A percentile compares a stretch with the other conserved stretches of the same genome.
phyloP scores from a whole-genome alignment of 1,284 basidiomycete species.

The Testicularia cyperi region DNA sequence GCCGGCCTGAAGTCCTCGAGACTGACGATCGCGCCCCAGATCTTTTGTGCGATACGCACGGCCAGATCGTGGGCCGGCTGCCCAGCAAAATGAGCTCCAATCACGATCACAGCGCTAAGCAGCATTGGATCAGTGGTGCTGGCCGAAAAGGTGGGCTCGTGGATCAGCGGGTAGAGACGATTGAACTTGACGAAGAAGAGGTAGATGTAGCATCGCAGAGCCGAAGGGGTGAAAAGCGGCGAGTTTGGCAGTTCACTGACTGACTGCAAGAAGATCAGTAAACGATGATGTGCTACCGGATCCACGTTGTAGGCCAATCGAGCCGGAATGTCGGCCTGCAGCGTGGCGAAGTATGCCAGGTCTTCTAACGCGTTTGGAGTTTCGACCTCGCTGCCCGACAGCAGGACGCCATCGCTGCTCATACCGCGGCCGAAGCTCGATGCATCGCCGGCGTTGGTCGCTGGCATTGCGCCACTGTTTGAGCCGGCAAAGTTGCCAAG shows the following conservation, averaged over 20 bases:
- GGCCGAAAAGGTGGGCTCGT: constrained; percentile 43
- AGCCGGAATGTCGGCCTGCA: constrained; percentile 42
- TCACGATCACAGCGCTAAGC: constrained; percentile 43
- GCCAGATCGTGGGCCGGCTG: constrained; percentile 42
- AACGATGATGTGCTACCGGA: constrained; percentile 27
- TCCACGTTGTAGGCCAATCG: constrained; percentile 38
- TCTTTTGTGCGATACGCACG: constrained; percentile 40
- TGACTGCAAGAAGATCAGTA: constrained; percentile 43
- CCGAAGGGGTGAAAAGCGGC: constrained; percentile 40
- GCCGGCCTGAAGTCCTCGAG: constrained; percentile 48
- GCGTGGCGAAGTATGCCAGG: constrained; percentile 43
- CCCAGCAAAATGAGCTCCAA: constrained; percentile 45
- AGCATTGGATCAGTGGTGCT: constrained; percentile 45
- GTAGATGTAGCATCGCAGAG: constrained; percentile 42
- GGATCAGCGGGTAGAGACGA: constrained; percentile 41
- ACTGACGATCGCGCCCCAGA: constrained; percentile 47
- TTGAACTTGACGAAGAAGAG: constrained; percentile 51
- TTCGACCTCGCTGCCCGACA: constrained; percentile 36
- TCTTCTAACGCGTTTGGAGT: constrained; percentile 42
- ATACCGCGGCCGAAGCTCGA: constrained; percentile 31
- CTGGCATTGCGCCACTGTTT: constrained; percentile 9
- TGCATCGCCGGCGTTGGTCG: constrained; percentile 5
- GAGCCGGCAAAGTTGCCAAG: constrained; percentile 28
- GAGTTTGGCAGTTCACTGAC: constrained; percentile 45
- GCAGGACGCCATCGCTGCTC: constrained; percentile 22